Conservation (phyloP, 2,329 filamentous ascomycete species). For the Cercospora sp. region DNA sequence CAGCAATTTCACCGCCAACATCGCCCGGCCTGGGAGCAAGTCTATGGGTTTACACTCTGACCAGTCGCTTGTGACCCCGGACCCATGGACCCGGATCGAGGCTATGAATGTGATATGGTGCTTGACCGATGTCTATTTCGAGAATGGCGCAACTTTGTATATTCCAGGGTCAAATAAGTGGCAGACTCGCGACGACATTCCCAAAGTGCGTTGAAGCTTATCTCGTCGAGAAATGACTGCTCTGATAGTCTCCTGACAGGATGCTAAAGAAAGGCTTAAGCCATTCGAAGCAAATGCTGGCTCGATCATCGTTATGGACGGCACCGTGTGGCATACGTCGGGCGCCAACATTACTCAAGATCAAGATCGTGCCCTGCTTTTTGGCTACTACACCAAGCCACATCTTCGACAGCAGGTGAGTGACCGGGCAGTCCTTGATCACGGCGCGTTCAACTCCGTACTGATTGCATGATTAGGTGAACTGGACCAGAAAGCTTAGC, state of each 20-base stretch:
- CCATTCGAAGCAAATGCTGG: constrained; percentile 21
- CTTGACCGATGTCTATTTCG: neutral
- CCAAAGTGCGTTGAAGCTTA: neutral
- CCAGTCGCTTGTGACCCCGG: neutral
- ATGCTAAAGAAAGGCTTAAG: constrained; percentile 4
- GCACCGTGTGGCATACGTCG: constrained; percentile 21
- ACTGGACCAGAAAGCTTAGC: constrained; percentile 20
- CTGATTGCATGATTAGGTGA: constrained; percentile 16
- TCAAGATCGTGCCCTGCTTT: constrained; percentile 18
- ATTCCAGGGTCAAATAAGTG: neutral
- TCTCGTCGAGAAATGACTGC: neutral
- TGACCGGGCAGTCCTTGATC: neutral
- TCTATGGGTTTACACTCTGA: neutral
- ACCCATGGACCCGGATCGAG: neutral
- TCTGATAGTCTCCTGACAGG: neutral
- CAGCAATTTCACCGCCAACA: neutral
- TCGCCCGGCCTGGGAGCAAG: neutral
- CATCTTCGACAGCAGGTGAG: neutral
- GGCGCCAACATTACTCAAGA: constrained; percentile 16
- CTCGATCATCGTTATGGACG: constrained; percentile 19
- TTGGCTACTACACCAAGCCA: constrained; percentile 14
- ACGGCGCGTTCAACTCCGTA: neutral
- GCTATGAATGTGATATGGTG: neutral
- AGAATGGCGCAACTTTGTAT: neutral
- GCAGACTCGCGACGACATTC: neutral